Percentiles rank a stretch among this genome's conserved stretches.
Conservation (phyloP, 805 yeast species). For the Lachancea kluyveri region DNA sequence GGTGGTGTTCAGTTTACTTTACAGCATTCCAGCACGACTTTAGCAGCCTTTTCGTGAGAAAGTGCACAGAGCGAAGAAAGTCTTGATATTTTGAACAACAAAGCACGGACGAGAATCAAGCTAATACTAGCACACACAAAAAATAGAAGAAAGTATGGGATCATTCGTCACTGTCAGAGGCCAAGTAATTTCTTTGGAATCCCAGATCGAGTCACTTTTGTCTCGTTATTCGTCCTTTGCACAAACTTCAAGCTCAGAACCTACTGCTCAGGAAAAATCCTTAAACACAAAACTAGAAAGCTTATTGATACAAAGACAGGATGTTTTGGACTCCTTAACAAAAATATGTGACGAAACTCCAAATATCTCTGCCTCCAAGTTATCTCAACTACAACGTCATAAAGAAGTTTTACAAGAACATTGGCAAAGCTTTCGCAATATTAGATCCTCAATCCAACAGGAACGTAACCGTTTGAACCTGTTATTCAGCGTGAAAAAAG, state of each 20-base stretch:
- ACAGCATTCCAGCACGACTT: slow-evolving; percentile 6
- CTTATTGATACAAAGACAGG: slow-evolving; percentile 48
- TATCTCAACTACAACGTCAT: slow-evolving; percentile 79
- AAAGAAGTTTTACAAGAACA: slow-evolving; percentile 71
- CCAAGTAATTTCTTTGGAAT: slow-evolving; percentile 64
- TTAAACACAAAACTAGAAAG: slow-evolving; percentile 44
- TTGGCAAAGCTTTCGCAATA: slow-evolving; percentile 52
- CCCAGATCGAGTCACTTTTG: slow-evolving; percentile 52
- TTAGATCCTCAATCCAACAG: slow-evolving; percentile 53
- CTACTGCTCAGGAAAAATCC: slow-evolving; percentile 43
- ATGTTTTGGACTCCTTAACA: slow-evolving; percentile 43
- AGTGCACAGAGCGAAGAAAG: not conserved
- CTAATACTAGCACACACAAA: not conserved
- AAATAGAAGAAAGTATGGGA: slow-evolving; percentile 24
- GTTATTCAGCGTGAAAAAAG: slow-evolving; percentile 68
- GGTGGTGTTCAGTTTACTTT: slow-evolving; percentile 23
- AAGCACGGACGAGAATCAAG: slow-evolving; percentile 1
- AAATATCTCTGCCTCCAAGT: slow-evolving; percentile 59
- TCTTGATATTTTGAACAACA: not conserved
- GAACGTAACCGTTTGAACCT: slow-evolving; percentile 75
- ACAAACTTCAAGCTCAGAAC: slow-evolving; percentile 41
- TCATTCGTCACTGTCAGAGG: slow-evolving; percentile 64
- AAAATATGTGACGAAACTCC: slow-evolving; percentile 52
- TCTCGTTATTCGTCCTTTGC: slow-evolving; percentile 50
- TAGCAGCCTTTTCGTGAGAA: not conserved